Conservation (phyloP, 164 flowering plant genomes). For the Berberis thunbergii region DNA sequence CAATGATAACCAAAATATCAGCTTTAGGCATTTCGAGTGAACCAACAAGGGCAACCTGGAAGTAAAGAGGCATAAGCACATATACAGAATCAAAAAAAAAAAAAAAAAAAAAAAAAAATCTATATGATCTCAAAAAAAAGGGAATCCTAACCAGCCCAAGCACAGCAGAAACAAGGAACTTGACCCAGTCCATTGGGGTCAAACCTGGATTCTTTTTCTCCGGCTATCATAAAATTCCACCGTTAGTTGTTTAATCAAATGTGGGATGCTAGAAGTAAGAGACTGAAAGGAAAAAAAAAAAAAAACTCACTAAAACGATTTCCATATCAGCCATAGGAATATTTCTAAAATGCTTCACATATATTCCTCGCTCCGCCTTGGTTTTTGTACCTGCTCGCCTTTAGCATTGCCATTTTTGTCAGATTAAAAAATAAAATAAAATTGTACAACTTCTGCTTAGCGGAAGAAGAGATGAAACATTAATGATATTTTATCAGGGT, state of each 20-base stretch:
- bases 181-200: constrained; percentile 99
- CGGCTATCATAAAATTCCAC: constrained; percentile 41
- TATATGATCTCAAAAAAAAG: background rate
- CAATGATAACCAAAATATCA: constrained; percentile 77
- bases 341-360: constrained; percentile 85
- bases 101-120: background rate
- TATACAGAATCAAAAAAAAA: background rate
- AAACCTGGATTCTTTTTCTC: constrained; percentile 96
- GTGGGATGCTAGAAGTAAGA: too few species aligned
- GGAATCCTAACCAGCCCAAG: constrained; percentile 75
- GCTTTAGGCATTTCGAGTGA: constrained; percentile 70
- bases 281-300: background rate
- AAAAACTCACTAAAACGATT: constrained; percentile 78
- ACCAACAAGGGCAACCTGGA: constrained; percentile 71
- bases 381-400: constrained; percentile 58
- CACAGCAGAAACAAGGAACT: constrained; percentile 69
- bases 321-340: constrained; percentile 99
- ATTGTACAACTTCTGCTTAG: too few species aligned
- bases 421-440: background rate
- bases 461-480: too few species aligned
- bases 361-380: constrained; percentile 69
- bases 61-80: constrained; percentile 8
- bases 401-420: constrained; percentile 13
- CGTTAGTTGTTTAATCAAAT: background rate
- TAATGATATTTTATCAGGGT: too few species aligned